phyloP scores from a whole-genome alignment of 2,329 filamentous ascomycete genomes.

The Albophoma yamanashiensis region DNA sequence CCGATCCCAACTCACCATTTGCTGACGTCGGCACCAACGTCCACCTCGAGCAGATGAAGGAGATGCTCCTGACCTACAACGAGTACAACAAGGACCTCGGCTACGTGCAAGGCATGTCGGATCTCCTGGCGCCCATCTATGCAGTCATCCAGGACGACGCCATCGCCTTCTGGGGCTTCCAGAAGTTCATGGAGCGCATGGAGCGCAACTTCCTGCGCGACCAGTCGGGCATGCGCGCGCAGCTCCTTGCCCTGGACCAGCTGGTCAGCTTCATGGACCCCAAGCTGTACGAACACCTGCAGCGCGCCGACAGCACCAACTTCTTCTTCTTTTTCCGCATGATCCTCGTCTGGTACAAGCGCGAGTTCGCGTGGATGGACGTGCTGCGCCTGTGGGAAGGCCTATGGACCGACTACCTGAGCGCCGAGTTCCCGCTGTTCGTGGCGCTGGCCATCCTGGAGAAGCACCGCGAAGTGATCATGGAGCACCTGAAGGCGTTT shows the following conservation, averaged over 20 bases:
- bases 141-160: constrained; percentile 97
- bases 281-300: constrained; percentile 80
- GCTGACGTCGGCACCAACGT: constrained; percentile 90
- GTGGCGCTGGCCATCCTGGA: constrained; percentile 89
- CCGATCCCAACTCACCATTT: constrained; percentile 91
- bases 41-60: constrained; percentile 97
- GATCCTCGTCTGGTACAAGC: constrained; percentile 97
- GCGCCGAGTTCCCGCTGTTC: constrained; percentile 87
- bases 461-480: constrained; percentile 92
- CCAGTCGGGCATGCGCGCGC: constrained; percentile 90
- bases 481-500: constrained; percentile 87
- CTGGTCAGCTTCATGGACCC: constrained; percentile 96
- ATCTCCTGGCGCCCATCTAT: constrained; percentile 90
- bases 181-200: constrained; percentile 95
- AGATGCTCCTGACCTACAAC: constrained; percentile 97
- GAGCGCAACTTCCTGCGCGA: constrained; percentile 93
- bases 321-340: constrained; percentile 99
- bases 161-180: constrained; percentile 92
- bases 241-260: constrained; percentile 84
- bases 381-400: constrained; percentile 83
- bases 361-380: constrained; percentile 86
- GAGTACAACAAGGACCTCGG: constrained; percentile 93
- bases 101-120: constrained; percentile 98
- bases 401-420: constrained; percentile 87
- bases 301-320: constrained; percentile 88